phyloP scores from a whole-genome alignment of 208 protist species.

The Naegleria fowleri region DNA sequence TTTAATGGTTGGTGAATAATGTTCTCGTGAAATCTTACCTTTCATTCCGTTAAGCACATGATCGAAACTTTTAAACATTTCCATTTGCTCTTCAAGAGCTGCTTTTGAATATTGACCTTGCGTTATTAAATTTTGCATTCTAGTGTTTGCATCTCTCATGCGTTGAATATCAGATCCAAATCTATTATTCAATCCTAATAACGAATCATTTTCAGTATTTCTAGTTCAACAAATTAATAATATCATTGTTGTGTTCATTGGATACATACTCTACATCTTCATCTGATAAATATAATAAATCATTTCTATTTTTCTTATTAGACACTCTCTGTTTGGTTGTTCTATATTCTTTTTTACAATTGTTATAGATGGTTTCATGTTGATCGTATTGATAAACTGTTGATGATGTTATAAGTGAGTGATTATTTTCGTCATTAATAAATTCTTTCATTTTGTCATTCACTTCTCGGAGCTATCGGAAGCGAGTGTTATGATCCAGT shows the following conservation, averaged over 20 bases:
- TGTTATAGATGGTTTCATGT: not conserved
- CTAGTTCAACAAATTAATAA: not conserved
- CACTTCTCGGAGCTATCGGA: not conserved
- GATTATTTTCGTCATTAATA: not conserved
- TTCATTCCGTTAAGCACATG: not conserved
- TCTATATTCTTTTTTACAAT: not conserved
- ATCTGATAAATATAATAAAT: not conserved
- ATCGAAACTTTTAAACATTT: not conserved
- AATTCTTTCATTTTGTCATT: not conserved
- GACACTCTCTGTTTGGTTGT: not conserved
- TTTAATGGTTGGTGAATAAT: not conserved
- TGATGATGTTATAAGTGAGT: not conserved
- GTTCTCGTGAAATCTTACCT: not conserved
- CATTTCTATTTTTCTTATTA: not conserved
- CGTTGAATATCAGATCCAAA: not conserved
- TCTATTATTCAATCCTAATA: not conserved
- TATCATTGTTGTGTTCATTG: not conserved
- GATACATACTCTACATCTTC: not conserved
- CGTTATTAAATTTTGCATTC: not conserved
- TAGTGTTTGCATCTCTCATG: not conserved
- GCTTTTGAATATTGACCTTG: not conserved
- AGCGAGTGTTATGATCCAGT: not conserved
- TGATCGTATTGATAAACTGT: not conserved
- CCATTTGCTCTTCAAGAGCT: not conserved
- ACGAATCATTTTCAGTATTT: not conserved